Percentiles rank a stretch among this genome's conserved stretches.
These are phyloP conservation scores for Colletotrichum musae DNA, from an alignment of 2,329 filamentous ascomycete genomes.

Conservation along the genomic window DNA sequence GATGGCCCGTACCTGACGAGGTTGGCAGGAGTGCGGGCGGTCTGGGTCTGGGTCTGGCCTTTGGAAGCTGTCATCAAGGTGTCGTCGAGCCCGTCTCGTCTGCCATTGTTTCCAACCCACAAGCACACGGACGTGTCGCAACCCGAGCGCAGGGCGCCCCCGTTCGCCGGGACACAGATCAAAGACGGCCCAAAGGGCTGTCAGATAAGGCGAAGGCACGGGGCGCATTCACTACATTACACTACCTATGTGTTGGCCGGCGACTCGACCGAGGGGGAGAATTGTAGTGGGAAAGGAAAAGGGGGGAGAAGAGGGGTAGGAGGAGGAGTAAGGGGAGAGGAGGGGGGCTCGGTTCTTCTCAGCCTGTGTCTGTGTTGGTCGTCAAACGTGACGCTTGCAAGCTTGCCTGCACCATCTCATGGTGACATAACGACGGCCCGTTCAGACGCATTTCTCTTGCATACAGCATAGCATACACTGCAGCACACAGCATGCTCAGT, in stretches of 20 bases:
- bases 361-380: neutral
- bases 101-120: neutral
- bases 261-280: slow-evolving; percentile 16
- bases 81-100: neutral
- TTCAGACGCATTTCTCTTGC: slow-evolving; percentile 13
- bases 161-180: slow-evolving; percentile 28
- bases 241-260: slow-evolving; percentile 4
- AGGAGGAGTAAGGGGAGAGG: neutral
- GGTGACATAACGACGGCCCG: slow-evolving; percentile 33
- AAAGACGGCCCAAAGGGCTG: slow-evolving; percentile 20
- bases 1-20: neutral
- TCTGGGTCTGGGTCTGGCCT: neutral
- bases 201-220: slow-evolving; percentile 38
- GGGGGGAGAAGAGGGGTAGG: too few relatives aligned
- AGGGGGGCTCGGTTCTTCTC: neutral
- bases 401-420: slow-evolving; percentile 19
- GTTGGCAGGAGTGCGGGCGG: neutral
- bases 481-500: neutral
- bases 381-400: neutral
- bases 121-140: neutral
- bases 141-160: slow-evolving; percentile 1
- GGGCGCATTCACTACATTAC: neutral
- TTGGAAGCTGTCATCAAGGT: slow-evolving; percentile 2
- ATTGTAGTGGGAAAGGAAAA: neutral
- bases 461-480: neutral